A percentile compares a stretch with the other conserved stretches of the same genome.
Conservation (phyloP, 2,329 filamentous ascomycete species). For the Pseudogymnoascus sp. region DNA sequence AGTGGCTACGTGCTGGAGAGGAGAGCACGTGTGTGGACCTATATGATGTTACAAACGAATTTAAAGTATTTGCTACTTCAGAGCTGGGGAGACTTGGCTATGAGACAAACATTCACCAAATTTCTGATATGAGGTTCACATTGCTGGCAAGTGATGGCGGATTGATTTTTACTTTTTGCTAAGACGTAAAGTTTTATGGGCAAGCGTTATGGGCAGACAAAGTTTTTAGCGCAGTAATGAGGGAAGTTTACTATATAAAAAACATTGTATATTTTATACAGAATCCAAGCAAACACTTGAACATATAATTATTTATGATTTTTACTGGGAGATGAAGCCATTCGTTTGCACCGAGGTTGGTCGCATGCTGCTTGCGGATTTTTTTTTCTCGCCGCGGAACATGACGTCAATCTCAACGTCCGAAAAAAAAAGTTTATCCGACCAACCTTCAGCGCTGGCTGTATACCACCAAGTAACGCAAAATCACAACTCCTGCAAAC, state of each 20-base stretch:
- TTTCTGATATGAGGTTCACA: slow-evolving; percentile 54
- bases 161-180: slow-evolving; percentile 11
- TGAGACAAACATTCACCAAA: slow-evolving; percentile 96
- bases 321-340: not conserved
- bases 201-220: slow-evolving; percentile 10
- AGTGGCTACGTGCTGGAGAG: too few species aligned
- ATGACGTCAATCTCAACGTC: not conserved
- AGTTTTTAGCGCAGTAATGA: not conserved
- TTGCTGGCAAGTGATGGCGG: slow-evolving; percentile 9
- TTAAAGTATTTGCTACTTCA: slow-evolving; percentile 99
- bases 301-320: not conserved
- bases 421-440: not conserved
- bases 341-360: not conserved
- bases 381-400: not conserved
- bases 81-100: slow-evolving; percentile 73
- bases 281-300: not conserved
- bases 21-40: not conserved
- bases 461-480: not conserved
- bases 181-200: not conserved
- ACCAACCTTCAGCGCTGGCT: not conserved
- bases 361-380: not conserved
- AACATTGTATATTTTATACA: not conserved
- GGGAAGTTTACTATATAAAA: not conserved
- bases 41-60: slow-evolving; percentile 47
- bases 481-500: not conserved